Conservation (phyloP, 2,329 filamentous ascomycete species). For the Claviceps arundinis region DNA sequence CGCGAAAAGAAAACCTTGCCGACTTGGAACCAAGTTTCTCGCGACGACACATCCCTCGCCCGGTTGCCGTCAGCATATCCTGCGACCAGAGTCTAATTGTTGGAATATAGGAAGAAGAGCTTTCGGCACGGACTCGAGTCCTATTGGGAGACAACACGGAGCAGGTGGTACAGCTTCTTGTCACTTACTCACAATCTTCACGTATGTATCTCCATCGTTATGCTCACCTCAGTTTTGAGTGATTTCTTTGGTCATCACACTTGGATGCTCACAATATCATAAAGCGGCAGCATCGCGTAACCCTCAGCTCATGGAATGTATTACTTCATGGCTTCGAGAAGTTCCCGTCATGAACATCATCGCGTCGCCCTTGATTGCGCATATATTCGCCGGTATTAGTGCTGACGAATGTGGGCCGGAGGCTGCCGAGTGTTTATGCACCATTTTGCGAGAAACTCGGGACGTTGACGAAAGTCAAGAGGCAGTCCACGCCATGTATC, state of each 20-base stretch:
- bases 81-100: slow-evolving; percentile 23
- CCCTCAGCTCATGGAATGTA: slow-evolving; percentile 83
- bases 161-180: slow-evolving; percentile 74
- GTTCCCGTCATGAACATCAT: slow-evolving; percentile 75
- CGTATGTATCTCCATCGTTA: slow-evolving; percentile 37
- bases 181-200: slow-evolving; percentile 85
- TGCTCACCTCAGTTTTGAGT: not conserved
- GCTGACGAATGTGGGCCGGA: slow-evolving; percentile 70
- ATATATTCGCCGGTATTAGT: slow-evolving; percentile 66
- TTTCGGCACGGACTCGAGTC: slow-evolving; percentile 72
- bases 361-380: slow-evolving; percentile 69
- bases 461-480: slow-evolving; percentile 85
- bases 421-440: slow-evolving; percentile 83
- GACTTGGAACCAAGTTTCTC: slow-evolving; percentile 21
- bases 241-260: not conserved
- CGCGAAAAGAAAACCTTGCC: slow-evolving; percentile 30
- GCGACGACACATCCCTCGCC: slow-evolving; percentile 19
- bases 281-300: slow-evolving; percentile 67
- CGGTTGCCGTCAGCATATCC: slow-evolving; percentile 20
- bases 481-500: slow-evolving; percentile 71
- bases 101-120: slow-evolving; percentile 78
- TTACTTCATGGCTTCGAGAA: slow-evolving; percentile 92
- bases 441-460: slow-evolving; percentile 79
- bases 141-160: slow-evolving; percentile 81
- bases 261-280: not conserved